A percentile compares a stretch with the other conserved stretches of the same genome.
These are phyloP conservation scores for Mortierella antarctica DNA, from an alignment of 192 early-diverging fungal species.

Conservation along the genomic window DNA sequence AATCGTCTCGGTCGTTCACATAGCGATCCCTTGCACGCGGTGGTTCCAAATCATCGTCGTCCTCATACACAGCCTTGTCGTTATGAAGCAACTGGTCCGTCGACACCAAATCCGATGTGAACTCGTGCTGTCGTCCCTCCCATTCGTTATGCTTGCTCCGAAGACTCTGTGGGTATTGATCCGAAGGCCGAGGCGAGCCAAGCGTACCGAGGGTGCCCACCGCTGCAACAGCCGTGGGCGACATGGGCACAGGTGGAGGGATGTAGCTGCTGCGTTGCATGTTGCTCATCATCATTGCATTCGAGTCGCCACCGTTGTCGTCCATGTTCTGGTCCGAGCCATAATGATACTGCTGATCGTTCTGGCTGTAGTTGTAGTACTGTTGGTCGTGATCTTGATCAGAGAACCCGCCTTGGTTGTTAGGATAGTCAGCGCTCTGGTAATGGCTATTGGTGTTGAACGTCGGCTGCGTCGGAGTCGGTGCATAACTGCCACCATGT, in stretches of 20 bases:
- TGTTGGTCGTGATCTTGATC: slow-evolving; percentile 14
- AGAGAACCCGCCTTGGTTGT: background rate
- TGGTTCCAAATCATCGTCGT: slow-evolving; percentile 35
- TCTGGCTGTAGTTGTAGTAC: slow-evolving; percentile 1
- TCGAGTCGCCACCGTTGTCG: background rate
- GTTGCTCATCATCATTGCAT: slow-evolving; percentile 31
- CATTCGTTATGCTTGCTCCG: slow-evolving; percentile 18
- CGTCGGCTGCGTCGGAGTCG: slow-evolving; percentile 9
- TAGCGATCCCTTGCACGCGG: slow-evolving; percentile 37
- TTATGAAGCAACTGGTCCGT: slow-evolving; percentile 29
- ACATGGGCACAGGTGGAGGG: slow-evolving; percentile 41
- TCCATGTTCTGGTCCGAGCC: slow-evolving; percentile 41
- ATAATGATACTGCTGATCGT: slow-evolving; percentile 22
- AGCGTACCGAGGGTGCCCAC: slow-evolving; percentile 10
- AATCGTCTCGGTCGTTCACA: slow-evolving; percentile 35
- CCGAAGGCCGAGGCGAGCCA: slow-evolving; percentile 22
- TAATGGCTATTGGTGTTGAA: slow-evolving; percentile 39
- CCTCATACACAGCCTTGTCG: slow-evolving; percentile 43
- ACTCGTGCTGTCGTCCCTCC: slow-evolving; percentile 19
- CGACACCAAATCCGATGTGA: slow-evolving; percentile 26
- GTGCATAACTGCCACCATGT: slow-evolving; percentile 5
- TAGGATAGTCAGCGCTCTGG: slow-evolving; percentile 29
- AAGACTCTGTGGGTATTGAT: slow-evolving; percentile 30
- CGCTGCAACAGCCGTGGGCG: slow-evolving; percentile 27
- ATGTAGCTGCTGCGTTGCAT: slow-evolving; percentile 36